Evolutionary conservation across 805 yeast genomes (phyloP).

Genomic region (Lipomyces orientalis): DNA sequence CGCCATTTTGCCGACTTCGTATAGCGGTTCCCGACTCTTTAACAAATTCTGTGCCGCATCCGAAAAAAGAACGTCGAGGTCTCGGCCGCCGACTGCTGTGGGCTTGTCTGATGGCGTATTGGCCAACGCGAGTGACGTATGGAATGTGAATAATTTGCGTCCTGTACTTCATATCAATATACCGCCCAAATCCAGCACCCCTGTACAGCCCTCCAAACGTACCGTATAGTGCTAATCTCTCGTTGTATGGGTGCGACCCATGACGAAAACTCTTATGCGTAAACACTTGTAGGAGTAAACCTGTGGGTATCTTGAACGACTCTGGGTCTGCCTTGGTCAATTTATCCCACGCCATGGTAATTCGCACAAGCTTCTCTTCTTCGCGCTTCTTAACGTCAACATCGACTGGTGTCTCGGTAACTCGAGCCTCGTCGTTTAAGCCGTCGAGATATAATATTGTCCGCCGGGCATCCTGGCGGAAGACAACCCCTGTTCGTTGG

Average conservation of each 20-base stretch:
- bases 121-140: slow-evolving; percentile 21
- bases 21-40: slow-evolving; percentile 19
- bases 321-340: slow-evolving; percentile 38
- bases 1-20: slow-evolving; percentile 11
- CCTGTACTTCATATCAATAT: slow-evolving; percentile 12
- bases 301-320: slow-evolving; percentile 62
- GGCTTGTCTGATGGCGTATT: slow-evolving; percentile 16
- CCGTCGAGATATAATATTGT: slow-evolving; percentile 20
- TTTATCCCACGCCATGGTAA: slow-evolving; percentile 19
- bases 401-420: slow-evolving; percentile 3
- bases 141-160: slow-evolving; percentile 25
- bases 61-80: slow-evolving; percentile 22
- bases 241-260: slow-evolving; percentile 88
- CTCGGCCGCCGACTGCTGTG: slow-evolving; percentile 26
- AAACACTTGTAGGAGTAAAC: slow-evolving; percentile 72
- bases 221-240: slow-evolving; percentile 70
- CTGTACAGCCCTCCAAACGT: neutral
- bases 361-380: neutral
- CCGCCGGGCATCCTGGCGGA: slow-evolving; percentile 13
- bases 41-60: slow-evolving; percentile 17
- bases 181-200: neutral
- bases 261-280: slow-evolving; percentile 96
- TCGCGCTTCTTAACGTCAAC: slow-evolving; percentile 1
- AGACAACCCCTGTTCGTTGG: neutral
- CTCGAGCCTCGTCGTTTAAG: neutral